Conservation (phyloP, 176 grass and related monocot genomes). For the Aegilops tauschii region DNA sequence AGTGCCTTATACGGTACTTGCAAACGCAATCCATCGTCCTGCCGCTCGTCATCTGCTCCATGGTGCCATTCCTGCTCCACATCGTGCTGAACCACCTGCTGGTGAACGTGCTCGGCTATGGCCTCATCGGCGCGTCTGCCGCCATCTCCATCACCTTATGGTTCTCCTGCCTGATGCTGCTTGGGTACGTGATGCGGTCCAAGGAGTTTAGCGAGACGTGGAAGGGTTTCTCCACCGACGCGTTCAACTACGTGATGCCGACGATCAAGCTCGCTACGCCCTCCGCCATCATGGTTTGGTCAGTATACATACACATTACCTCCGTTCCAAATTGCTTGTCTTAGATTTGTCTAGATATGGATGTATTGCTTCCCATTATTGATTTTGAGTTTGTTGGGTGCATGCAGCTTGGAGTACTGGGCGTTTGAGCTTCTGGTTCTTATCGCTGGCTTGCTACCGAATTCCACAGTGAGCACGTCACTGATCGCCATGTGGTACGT, state of each 20-base stretch:
- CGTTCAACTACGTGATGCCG: constrained; percentile 57
- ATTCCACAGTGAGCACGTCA: constrained; percentile 81
- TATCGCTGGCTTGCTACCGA: constrained; percentile 72
- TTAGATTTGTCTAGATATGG: too few species aligned
- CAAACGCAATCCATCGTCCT: constrained; percentile 66
- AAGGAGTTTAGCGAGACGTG: constrained; percentile 52
- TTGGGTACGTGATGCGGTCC: constrained; percentile 44
- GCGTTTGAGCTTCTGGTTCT: constrained; percentile 87
- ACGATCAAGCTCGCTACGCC: constrained; percentile 75
- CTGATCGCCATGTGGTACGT: constrained; percentile 91
- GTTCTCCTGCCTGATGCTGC: constrained; percentile 64
- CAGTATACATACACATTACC: too few species aligned
- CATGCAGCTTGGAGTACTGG: constrained; percentile 78
- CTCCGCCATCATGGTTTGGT: constrained; percentile 96
- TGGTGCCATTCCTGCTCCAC: constrained; percentile 49
- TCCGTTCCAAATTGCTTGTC: too few species aligned
- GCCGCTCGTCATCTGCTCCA: constrained; percentile 74
- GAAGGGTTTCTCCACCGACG: constrained; percentile 64
- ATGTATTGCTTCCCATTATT: too few species aligned
- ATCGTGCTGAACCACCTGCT: constrained; percentile 48
- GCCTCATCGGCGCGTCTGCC: constrained; percentile 48
- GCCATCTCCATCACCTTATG: constrained; percentile 51
- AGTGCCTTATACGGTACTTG: constrained; percentile 78
- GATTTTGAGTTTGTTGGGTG: not conserved
- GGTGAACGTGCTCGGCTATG: constrained; percentile 54